phyloP scores from a whole-genome alignment of 176 grass and related monocot genomes.

The Bromus sterilis region DNA sequence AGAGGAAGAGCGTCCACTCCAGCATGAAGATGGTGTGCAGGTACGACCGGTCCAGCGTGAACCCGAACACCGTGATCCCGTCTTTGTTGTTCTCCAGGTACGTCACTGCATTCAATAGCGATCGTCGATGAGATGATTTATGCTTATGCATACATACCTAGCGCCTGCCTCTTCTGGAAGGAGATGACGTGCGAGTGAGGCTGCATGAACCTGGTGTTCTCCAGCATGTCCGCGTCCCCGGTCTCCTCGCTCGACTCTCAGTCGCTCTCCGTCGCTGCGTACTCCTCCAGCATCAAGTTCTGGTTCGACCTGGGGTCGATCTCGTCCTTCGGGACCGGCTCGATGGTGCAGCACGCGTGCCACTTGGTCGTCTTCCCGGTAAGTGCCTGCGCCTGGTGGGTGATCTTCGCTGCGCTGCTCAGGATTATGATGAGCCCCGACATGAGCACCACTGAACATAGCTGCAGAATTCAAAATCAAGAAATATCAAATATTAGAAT shows the following conservation, averaged over 20 bases:
- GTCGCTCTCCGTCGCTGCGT: not conserved
- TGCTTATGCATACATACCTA: slow-evolving; percentile 61
- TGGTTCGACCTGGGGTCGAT: not conserved
- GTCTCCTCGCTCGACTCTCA: slow-evolving; percentile 34
- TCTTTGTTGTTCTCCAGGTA: slow-evolving; percentile 97
- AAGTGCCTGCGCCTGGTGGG: slow-evolving; percentile 84
- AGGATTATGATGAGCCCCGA: slow-evolving; percentile 73
- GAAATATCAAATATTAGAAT: not conserved
- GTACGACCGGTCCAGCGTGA: slow-evolving; percentile 78
- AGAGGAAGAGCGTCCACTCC: slow-evolving; percentile 80
- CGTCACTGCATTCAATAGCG: slow-evolving; percentile 70
- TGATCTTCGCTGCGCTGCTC: slow-evolving; percentile 85
- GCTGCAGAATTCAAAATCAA: slow-evolving; percentile 34
- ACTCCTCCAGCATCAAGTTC: slow-evolving; percentile 18
- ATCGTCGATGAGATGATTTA: not conserved
- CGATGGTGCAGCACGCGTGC: slow-evolving; percentile 91
- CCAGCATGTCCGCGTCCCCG: slow-evolving; percentile 58
- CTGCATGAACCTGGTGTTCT: slow-evolving; percentile 46
- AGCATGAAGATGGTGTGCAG: slow-evolving; percentile 92
- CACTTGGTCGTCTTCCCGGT: slow-evolving; percentile 84
- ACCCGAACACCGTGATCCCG: slow-evolving; percentile 89
- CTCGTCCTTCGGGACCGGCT: slow-evolving; percentile 10
- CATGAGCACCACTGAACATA: slow-evolving; percentile 77
- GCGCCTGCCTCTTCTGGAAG: slow-evolving; percentile 89
- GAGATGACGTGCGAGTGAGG: slow-evolving; percentile 38